phyloP scores from a whole-genome alignment of 2,329 filamentous ascomycete species.

The Gnomoniopsis sp. region DNA sequence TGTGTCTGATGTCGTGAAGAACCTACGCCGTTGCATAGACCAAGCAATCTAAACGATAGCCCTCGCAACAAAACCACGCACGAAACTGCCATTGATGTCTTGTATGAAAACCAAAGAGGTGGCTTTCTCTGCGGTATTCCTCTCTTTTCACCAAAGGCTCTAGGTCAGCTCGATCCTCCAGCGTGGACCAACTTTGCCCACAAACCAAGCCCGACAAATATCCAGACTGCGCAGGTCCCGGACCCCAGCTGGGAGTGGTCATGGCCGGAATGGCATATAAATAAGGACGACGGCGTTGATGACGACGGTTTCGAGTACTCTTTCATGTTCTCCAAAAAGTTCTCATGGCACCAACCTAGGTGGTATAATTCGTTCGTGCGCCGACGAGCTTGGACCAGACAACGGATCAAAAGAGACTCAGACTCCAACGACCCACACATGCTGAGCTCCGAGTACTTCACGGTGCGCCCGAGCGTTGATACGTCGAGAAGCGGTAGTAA shows the following conservation, averaged over 20 bases:
- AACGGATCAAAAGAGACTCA: slow-evolving; percentile 63
- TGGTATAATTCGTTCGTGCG: slow-evolving; percentile 98
- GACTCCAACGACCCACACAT: slow-evolving; percentile 56
- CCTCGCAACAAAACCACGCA: slow-evolving; percentile 23
- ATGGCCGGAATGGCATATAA: slow-evolving; percentile 62
- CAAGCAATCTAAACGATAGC: neutral
- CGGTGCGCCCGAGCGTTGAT: slow-evolving; percentile 58
- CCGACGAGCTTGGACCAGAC: slow-evolving; percentile 80
- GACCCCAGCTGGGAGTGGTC: slow-evolving; percentile 95
- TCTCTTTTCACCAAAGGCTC: slow-evolving; percentile 81
- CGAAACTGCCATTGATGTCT: slow-evolving; percentile 69
- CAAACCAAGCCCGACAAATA: slow-evolving; percentile 60
- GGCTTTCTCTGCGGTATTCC: slow-evolving; percentile 85
- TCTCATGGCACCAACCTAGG: slow-evolving; percentile 82
- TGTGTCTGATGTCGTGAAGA: slow-evolving; percentile 5
- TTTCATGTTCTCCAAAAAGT: slow-evolving; percentile 72
- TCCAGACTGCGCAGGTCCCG: slow-evolving; percentile 84
- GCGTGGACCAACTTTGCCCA: slow-evolving; percentile 77
- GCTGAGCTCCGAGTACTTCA: slow-evolving; percentile 77
- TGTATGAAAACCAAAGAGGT: slow-evolving; percentile 95
- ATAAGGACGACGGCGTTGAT: slow-evolving; percentile 76
- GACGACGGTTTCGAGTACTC: slow-evolving; percentile 96
- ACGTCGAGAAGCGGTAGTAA: slow-evolving; percentile 38
- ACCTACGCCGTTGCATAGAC: slow-evolving; percentile 12
- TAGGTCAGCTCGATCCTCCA: slow-evolving; percentile 80